phyloP scores from a whole-genome alignment of 768 basidiomycete species.

The Lactarius sp. region DNA sequence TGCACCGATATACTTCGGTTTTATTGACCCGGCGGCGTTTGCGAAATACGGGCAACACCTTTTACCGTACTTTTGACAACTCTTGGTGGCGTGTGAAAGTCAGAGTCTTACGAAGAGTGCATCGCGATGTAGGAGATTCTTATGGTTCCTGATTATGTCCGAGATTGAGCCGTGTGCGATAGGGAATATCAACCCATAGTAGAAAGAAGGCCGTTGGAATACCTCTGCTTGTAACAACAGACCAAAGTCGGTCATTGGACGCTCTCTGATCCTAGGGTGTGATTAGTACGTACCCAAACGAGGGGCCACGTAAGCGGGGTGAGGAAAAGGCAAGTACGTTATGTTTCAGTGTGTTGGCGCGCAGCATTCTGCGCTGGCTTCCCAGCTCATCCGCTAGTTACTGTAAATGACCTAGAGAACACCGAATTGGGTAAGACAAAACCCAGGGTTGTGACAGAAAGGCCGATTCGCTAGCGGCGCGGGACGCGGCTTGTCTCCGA shows the following conservation, averaged over 20 bases:
- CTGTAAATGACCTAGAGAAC: background rate
- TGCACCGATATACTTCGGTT: background rate
- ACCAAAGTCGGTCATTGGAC: slow-evolving; percentile 2
- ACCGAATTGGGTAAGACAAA: background rate
- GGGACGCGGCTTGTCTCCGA: background rate
- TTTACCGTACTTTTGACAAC: background rate
- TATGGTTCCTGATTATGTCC: background rate
- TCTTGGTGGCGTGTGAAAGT: background rate
- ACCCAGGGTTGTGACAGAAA: background rate
- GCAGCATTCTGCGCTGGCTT: background rate
- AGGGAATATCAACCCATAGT: background rate
- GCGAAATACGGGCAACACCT: background rate
- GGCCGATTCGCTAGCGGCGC: background rate
- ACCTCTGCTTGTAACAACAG: background rate
- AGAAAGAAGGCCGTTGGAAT: background rate
- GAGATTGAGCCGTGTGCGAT: background rate
- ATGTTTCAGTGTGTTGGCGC: background rate
- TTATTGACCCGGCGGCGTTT: background rate
- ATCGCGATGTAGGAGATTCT: background rate
- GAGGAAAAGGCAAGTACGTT: background rate
- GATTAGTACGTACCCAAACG: background rate
- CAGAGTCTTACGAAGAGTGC: background rate
- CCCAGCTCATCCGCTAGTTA: background rate
- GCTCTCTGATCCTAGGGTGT: background rate
- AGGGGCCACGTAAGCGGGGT: background rate